Conservation (phyloP, 1,284 basidiomycete genomes). For the Vanrija sp. region DNA sequence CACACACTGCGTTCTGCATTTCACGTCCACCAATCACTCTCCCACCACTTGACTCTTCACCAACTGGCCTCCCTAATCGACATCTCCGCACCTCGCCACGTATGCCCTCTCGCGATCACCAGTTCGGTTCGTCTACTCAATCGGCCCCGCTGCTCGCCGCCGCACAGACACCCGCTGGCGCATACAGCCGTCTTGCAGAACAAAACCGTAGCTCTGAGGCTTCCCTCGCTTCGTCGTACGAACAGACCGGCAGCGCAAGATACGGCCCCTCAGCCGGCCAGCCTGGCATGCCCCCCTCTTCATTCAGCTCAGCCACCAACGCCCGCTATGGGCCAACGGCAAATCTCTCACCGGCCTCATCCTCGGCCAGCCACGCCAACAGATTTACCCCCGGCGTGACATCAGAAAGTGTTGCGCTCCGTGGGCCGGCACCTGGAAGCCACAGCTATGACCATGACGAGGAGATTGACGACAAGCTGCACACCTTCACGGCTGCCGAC, state of each 20-base stretch:
- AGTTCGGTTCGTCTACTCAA: no score
- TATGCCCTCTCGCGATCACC: constrained; percentile 15
- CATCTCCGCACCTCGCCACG: no score
- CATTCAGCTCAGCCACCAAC: not conserved
- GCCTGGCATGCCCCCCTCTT: no score
- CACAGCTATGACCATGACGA: constrained; percentile 27
- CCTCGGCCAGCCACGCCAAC: not conserved
- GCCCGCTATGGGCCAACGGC: not conserved
- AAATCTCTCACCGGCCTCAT: not conserved
- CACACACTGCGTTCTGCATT: no score
- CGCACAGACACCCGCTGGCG: constrained; percentile 15
- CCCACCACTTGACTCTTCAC: no score
- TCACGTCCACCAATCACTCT: no score
- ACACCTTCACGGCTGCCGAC: constrained; percentile 52
- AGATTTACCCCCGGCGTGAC: no score
- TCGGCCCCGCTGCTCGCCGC: constrained; percentile 25
- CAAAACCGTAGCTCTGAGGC: constrained; percentile 35
- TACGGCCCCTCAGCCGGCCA: constrained; percentile 1
- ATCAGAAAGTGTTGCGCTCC: not conserved
- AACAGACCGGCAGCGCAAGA: constrained; percentile 8
- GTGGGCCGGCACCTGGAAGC: no score
- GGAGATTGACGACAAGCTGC: constrained; percentile 56
- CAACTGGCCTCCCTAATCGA: no score
- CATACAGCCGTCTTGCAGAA: no score
- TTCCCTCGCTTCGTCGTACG: constrained; percentile 28